Evolutionary conservation across 805 yeast genomes (phyloP), one percentile per base, ranked within the genome.

Genomic region (Nakazawaea populi): DNA sequence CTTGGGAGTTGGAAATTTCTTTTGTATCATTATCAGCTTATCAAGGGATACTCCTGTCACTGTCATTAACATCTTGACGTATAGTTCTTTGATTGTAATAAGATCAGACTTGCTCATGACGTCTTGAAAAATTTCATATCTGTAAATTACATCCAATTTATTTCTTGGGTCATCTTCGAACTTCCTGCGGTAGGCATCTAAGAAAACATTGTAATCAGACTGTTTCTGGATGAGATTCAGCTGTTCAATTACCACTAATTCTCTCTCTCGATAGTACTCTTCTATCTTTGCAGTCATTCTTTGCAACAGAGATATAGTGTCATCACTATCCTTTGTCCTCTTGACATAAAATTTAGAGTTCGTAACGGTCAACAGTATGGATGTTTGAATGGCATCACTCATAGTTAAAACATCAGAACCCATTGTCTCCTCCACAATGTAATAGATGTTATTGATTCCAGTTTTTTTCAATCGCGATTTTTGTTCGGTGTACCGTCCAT

Each of bases 401-500:
- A 79, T 79, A 9, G 71, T 68, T 0, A 72, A 60, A 1, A 73
- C 52, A 49, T 73, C 78, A n/a, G 68, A 64, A 0, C 74, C 60
- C 34, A 77, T 75, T 4, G 77, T 78, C 54, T 89, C 96, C 63
- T 94, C 99, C 12, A 94, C 79, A 3, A 94, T 62, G 59, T 94
- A 94, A 56, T 81, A 83, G 18, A 85, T 78, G 56, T 87, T 76
- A 18, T 70, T 69, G 60, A 91, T 69, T 0, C 87, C 89, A 0
- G 94, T 77, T 63, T 83, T 77, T 47, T 75, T 75, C 52, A 94
- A 70, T 49, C 99, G 75, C 14, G 75, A 68, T 61, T 92, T 91
- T 63, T 94, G 99, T 63, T 94, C 99, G 49, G 75, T 73, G 60
- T 86, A 90, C 46, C 99, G 70, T 2, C 96, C 96, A 66, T 94